A percentile compares a stretch with the other conserved stretches of the same genome.
Evolutionary conservation across 2,329 filamentous ascomycete species (phyloP).

Genomic region (Cercospora sp.): DNA sequence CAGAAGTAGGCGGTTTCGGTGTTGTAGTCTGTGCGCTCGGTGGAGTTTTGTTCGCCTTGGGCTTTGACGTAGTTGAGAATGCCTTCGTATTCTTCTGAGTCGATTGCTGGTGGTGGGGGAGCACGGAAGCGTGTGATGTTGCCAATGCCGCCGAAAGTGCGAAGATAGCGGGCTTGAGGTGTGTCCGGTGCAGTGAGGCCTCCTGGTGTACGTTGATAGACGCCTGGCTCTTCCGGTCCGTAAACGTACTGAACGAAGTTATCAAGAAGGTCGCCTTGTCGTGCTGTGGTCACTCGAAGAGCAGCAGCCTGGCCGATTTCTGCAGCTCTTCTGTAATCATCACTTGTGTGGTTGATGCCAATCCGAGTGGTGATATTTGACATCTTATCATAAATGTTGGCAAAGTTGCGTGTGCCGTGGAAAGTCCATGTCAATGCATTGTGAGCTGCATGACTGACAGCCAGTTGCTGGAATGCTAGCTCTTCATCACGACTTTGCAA

Average conservation of each 20-base stretch:
- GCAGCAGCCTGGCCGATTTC: slow-evolving; percentile 30
- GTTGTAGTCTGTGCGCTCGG: slow-evolving; percentile 29
- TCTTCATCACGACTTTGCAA: slow-evolving; percentile 26
- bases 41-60: slow-evolving; percentile 34
- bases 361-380: slow-evolving; percentile 19
- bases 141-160: slow-evolving; percentile 32
- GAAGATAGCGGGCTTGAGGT: slow-evolving; percentile 33
- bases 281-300: slow-evolving; percentile 26
- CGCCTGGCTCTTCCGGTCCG: slow-evolving; percentile 25
- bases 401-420: slow-evolving; percentile 35
- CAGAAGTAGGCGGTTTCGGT: slow-evolving; percentile 35
- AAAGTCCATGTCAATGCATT: slow-evolving; percentile 34
- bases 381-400: slow-evolving; percentile 18
- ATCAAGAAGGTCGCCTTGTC: slow-evolving; percentile 32
- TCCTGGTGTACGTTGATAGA: slow-evolving; percentile 33
- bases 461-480: slow-evolving; percentile 35
- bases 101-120: slow-evolving; percentile 28
- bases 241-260: slow-evolving; percentile 31
- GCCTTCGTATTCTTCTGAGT: slow-evolving; percentile 29
- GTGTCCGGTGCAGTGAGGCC: slow-evolving; percentile 32
- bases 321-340: slow-evolving; percentile 14
- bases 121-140: slow-evolving; percentile 32
- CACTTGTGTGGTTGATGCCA: slow-evolving; percentile 26
- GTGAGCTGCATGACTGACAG: slow-evolving; percentile 37
- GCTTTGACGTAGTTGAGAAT: slow-evolving; percentile 29